A percentile compares a stretch with the other conserved stretches of the same genome.
Conservation (phyloP, 1,284 basidiomycete species). For the Rhizoctonia solani region DNA sequence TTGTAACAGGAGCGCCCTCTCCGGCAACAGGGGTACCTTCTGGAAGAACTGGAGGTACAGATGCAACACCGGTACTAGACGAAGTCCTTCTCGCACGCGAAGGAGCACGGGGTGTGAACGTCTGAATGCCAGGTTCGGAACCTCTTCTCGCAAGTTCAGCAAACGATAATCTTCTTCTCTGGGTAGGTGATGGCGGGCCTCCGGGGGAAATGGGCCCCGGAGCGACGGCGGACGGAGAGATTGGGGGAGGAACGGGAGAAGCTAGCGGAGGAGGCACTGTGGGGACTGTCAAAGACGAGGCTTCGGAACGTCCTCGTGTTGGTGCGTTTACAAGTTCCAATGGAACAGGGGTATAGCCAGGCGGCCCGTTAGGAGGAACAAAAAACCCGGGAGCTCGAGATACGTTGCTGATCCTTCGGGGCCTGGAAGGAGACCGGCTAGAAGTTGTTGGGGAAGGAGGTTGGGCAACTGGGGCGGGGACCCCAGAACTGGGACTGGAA, state of each 20-base stretch:
- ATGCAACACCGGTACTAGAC: neutral
- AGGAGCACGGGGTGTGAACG: neutral
- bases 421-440: neutral
- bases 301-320: neutral
- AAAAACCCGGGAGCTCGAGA: neutral
- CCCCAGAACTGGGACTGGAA: neutral
- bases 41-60: no score
- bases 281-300: no score
- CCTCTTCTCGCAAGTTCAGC: slow-evolving; percentile 24
- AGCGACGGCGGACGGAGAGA: neutral
- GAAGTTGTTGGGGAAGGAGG: neutral
- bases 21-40: no score
- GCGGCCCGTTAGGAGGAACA: neutral
- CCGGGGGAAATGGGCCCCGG: neutral
- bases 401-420: neutral
- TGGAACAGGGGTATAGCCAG: neutral
- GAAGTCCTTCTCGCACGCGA: neutral
- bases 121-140: neutral
- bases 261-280: neutral
- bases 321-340: neutral
- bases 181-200: neutral
- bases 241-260: neutral
- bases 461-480: neutral
- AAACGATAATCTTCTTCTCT: slow-evolving; percentile 18
- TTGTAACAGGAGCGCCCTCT: no score